Evolutionary conservation across 148 eudicot species (phyloP).

Genomic region (Dianthus caryophyllus): DNA sequence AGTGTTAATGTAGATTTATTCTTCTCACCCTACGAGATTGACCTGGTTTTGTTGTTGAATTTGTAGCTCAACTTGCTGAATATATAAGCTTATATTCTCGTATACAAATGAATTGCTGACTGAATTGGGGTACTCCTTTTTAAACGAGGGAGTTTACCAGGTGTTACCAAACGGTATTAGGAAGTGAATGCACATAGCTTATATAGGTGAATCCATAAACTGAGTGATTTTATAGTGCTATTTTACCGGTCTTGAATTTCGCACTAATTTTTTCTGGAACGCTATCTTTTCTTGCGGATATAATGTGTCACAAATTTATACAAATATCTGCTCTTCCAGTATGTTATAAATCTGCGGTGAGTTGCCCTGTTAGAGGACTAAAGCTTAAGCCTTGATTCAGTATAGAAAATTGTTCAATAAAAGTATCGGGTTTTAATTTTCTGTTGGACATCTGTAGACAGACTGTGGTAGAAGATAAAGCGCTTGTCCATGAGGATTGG

Average conservation of each 20-base stretch:
- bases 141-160: not conserved
- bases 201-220: not conserved
- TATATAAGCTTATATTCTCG: too few species aligned
- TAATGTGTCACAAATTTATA: not conserved
- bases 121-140: too few species aligned
- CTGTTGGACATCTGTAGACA: constrained; percentile 41
- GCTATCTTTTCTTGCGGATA: not conserved
- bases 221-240: too few species aligned
- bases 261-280: not conserved
- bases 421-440: constrained; percentile 16
- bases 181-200: not conserved
- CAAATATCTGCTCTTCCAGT: not conserved
- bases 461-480: constrained; percentile 83
- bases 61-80: too few species aligned
- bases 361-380: not conserved
- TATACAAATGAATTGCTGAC: too few species aligned
- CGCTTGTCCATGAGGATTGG: constrained; percentile 68
- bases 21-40: too few species aligned
- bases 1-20: too few species aligned
- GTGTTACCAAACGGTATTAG: not conserved
- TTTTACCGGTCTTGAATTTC: too few species aligned
- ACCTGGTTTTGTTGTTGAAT: too few species aligned
- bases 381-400: not conserved
- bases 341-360: not conserved
- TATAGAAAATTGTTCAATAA: not conserved